These are phyloP conservation scores for Pulveroboletus frians DNA, from an alignment of 768 basidiomycete genomes.

Conservation along the genomic window DNA sequence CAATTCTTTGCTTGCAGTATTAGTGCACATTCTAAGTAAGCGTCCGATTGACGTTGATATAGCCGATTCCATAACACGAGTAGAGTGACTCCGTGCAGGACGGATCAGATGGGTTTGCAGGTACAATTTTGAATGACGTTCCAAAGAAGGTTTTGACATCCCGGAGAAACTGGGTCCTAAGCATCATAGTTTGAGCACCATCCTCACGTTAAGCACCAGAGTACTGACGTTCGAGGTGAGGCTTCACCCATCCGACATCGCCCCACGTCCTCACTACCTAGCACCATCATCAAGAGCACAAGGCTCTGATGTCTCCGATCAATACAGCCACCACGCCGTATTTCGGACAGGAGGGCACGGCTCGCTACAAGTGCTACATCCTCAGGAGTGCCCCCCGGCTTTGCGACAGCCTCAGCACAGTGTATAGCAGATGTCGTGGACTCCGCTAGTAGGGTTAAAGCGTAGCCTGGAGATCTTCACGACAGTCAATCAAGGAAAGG, in stretches of 20 bases:
- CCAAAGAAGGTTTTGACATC: slow-evolving; percentile 83
- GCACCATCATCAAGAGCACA: slow-evolving; percentile 83
- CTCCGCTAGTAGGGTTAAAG: slow-evolving; percentile 83
- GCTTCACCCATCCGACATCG: slow-evolving; percentile 82
- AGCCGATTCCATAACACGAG: slow-evolving; percentile 90
- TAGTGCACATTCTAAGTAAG: slow-evolving; percentile 43
- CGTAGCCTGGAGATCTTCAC: slow-evolving; percentile 90
- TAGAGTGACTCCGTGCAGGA: slow-evolving; percentile 62
- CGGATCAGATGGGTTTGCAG: slow-evolving; percentile 49
- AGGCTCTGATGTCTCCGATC: slow-evolving; percentile 86
- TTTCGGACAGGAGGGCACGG: slow-evolving; percentile 70
- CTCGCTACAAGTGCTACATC: slow-evolving; percentile 85
- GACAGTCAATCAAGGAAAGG: not conserved
- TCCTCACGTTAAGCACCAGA: not conserved
- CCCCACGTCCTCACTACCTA: slow-evolving; percentile 97
- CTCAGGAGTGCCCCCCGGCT: slow-evolving; percentile 83
- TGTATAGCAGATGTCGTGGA: slow-evolving; percentile 88
- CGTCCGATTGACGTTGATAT: slow-evolving; percentile 80
- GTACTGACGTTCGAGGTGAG: slow-evolving; percentile 71
- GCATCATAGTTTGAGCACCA: slow-evolving; percentile 4
- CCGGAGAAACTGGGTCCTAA: slow-evolving; percentile 85
- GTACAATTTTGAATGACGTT: slow-evolving; percentile 86
- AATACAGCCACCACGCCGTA: slow-evolving; percentile 81
- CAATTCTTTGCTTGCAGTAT: not conserved
- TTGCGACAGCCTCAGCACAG: slow-evolving; percentile 80